phyloP scores from a whole-genome alignment of 2,329 filamentous ascomycete genomes.

The Exserohilum rostratum region DNA sequence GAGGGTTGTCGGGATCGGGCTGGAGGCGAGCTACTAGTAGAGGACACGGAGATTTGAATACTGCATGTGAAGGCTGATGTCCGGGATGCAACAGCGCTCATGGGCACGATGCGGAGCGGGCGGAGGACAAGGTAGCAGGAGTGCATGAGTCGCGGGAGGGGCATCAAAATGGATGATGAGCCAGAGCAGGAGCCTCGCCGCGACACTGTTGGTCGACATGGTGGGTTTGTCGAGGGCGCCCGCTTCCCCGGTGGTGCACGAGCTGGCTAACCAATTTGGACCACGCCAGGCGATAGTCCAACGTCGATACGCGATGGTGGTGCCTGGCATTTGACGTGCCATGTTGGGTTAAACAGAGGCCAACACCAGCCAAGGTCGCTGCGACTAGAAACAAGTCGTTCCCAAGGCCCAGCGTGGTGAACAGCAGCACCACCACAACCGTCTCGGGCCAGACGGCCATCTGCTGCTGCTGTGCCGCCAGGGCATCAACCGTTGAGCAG shows the following conservation, averaged over 20 bases:
- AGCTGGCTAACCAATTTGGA: constrained; percentile 26
- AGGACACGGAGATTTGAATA: too few species aligned
- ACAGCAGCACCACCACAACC: too few species aligned
- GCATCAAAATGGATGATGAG: neutral
- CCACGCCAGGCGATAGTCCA: constrained; percentile 20
- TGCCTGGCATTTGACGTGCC: neutral
- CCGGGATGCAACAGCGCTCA: too few species aligned
- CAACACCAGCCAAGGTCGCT: too few species aligned
- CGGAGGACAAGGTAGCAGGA: too few species aligned
- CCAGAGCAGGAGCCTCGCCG: constrained; percentile 2
- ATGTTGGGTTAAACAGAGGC: neutral
- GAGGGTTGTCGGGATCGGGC: neutral
- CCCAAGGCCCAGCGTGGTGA: too few species aligned
- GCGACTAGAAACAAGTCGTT: too few species aligned
- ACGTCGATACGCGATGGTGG: constrained; percentile 14
- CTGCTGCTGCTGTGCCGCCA: constrained; percentile 10
- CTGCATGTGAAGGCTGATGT: too few species aligned
- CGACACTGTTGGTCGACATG: constrained; percentile 19
- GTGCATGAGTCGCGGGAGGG: too few species aligned
- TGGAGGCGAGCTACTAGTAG: too few species aligned
- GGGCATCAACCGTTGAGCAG: constrained; percentile 22
- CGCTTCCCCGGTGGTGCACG: constrained; percentile 36
- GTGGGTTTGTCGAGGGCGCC: constrained; percentile 22
- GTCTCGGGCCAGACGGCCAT: neutral
- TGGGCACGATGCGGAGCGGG: too few species aligned